Evolutionary conservation across 805 yeast genomes (phyloP).

Genomic region (Yarrowia sp.): DNA sequence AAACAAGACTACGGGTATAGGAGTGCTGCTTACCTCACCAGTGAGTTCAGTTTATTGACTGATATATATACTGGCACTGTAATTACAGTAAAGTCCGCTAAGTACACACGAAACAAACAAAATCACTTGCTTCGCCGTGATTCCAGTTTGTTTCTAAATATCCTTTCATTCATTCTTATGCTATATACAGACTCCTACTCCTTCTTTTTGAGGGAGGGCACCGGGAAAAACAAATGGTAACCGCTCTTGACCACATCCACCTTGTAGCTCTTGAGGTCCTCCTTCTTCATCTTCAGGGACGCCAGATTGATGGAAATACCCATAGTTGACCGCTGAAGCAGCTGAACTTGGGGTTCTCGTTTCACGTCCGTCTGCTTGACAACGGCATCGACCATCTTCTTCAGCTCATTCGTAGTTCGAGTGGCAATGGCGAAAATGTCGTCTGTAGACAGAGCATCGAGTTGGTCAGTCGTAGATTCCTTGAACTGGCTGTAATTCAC

Average conservation of each 20-base stretch:
- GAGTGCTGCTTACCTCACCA: too few relatives aligned
- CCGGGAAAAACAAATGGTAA: constrained; percentile 32
- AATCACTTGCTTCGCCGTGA: too few relatives aligned
- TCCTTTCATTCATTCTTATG: too few relatives aligned
- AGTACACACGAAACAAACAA: too few relatives aligned
- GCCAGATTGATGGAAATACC: constrained; percentile 27
- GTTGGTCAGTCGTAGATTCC: constrained; percentile 21
- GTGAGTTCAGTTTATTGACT: too few relatives aligned
- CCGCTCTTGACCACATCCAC: constrained; percentile 35
- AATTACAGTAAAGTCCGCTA: too few relatives aligned
- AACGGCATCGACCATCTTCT: constrained; percentile 34
- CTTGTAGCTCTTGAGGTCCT: background rate
- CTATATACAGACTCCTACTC: constrained; percentile 8
- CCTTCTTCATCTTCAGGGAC: constrained; percentile 22
- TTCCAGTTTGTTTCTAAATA: too few relatives aligned
- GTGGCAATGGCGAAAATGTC: constrained; percentile 36
- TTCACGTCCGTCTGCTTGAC: constrained; percentile 37
- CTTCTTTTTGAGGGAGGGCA: constrained; percentile 16
- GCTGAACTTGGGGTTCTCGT: constrained; percentile 33
- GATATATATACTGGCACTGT: too few relatives aligned
- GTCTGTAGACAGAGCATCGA: constrained; percentile 1
- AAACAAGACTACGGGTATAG: too few relatives aligned
- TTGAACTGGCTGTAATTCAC: constrained; percentile 28
- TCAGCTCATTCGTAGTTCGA: constrained; percentile 13
- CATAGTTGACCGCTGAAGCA: constrained; percentile 28